phyloP scores from a whole-genome alignment of 2,329 filamentous ascomycete species.

The Nemania diffusa region DNA sequence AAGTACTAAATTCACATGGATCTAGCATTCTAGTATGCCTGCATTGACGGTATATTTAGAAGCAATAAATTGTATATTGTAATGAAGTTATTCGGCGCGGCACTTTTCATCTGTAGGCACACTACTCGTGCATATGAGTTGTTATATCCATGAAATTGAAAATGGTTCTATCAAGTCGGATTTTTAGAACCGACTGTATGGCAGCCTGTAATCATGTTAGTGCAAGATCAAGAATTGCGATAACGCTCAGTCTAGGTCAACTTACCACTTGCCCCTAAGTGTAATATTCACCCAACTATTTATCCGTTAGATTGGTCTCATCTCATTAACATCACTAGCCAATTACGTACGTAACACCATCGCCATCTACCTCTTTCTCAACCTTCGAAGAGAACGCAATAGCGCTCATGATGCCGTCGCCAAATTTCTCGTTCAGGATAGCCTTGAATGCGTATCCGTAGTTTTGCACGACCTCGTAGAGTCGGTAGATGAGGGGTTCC shows the following conservation, averaged over 20 bases:
- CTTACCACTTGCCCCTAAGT: constrained; percentile 49
- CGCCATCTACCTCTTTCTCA: constrained; percentile 90
- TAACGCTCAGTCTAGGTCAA: neutral
- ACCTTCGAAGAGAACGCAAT: constrained; percentile 91
- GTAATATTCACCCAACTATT: constrained; percentile 50
- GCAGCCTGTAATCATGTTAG: constrained; percentile 43
- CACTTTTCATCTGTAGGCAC: neutral
- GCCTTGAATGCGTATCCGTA: constrained; percentile 98
- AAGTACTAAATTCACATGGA: no score
- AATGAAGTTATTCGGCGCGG: neutral
- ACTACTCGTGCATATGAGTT: neutral
- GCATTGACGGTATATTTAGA: no score
- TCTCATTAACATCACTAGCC: neutral
- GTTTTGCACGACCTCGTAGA: constrained; percentile 96
- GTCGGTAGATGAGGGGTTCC: constrained; percentile 87
- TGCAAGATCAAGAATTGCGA: neutral
- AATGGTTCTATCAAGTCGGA: neutral
- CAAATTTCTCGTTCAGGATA: constrained; percentile 93
- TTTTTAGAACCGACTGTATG: constrained; percentile 47
- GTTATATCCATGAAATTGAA: neutral
- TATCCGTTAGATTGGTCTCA: constrained; percentile 15
- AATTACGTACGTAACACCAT: constrained; percentile 67
- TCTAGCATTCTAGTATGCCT: no score
- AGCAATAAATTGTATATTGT: neutral
- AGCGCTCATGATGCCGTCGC: constrained; percentile 95